Conservation (phyloP, 2,329 filamentous ascomycete species). For the Claviceps sp. region DNA sequence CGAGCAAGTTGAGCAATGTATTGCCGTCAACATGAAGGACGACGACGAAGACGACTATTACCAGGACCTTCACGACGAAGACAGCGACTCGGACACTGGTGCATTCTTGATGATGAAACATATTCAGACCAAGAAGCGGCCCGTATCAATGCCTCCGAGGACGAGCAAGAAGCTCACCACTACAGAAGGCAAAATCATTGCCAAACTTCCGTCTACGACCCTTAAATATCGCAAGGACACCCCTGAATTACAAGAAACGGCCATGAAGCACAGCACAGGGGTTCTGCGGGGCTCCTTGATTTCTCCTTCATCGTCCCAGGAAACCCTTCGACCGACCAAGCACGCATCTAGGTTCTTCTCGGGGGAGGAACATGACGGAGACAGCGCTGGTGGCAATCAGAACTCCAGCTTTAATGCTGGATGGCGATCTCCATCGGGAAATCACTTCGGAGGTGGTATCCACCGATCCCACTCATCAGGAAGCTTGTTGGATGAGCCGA, state of each 20-base stretch:
- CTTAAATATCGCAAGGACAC: conserved; percentile 73
- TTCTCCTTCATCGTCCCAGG: conserved; percentile 69
- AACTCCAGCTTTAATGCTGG: conserved; percentile 16
- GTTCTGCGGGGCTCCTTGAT: conserved; percentile 35
- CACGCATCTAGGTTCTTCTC: conserved; percentile 51
- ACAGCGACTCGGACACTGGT: conserved; percentile 62
- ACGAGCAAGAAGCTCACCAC: conserved; percentile 26
- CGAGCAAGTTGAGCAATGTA: conserved; percentile 89
- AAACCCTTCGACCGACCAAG: conserved; percentile 62
- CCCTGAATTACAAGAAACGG: conserved; percentile 49
- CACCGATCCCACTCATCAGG: conserved; percentile 34
- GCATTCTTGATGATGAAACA: conserved; percentile 70
- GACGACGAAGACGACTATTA: conserved; percentile 60
- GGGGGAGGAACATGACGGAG: conserved; percentile 46
- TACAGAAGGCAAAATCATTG: conserved; percentile 70
- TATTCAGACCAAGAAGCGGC: conserved; percentile 41
- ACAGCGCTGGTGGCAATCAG: conserved; percentile 32
- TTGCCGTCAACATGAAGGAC: conserved; percentile 78
- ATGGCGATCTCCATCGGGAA: conserved; percentile 19
- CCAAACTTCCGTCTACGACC: conserved; percentile 75
- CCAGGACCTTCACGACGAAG: conserved; percentile 36
- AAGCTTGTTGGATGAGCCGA: conserved; percentile 37
- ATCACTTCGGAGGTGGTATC: conserved; percentile 18
- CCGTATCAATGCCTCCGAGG: conserved; percentile 31
- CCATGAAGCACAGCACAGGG: conserved; percentile 45